Evolutionary conservation across 371 early-diverging fungal genomes (phyloP), one percentile per base, ranked within the genome.

Genomic region (Rhizopus microsporus): DNA sequence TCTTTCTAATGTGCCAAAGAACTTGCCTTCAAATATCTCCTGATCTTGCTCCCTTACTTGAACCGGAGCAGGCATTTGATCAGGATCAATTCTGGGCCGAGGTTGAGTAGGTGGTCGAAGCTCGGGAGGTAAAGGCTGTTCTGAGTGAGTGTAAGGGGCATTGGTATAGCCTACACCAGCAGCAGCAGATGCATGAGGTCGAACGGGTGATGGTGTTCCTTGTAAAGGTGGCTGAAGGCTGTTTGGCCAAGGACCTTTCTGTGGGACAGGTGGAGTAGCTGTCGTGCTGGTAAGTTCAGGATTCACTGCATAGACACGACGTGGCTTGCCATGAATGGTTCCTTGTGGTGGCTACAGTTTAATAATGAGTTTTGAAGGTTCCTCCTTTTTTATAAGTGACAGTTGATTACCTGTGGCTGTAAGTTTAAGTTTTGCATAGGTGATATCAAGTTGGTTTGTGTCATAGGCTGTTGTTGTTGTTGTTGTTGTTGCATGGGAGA

Each of bases 31-130:
- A 75, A 88, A 90, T 8, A 79, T 55, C 6, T 78, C 74, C 68
- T 95, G 92, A 67, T 98, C 96, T 8, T 77, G 74, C 38, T 89
- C 87, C 54, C 95, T 92, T 30, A 96, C 95, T 31, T 85, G 84
- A 3, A 95, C 86, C 13, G 96, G 95, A 7, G 93, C 90, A 7
- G 99, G 99, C 70, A 98, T 93, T 66, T 95, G 93, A 71, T 93
- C 88, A 4, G 97, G 96, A 67, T 98, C 95, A 49, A 98, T 96
- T 30, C 89, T 81, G 5, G 84, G 84, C 32, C 78, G 78, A 32
- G 85, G 78, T 47, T 85, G 81, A 7, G 67, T 70, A 15, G 75
- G 77, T 12, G 77, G 75, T 31, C 68, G 63, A 5, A 63, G 44
- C 23, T 68, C 65, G n/a, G 74, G 62, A 35, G 77, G 74, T 17